These are phyloP conservation scores for Micractinium conductrix DNA, from an alignment of 139 green algal genomes.

Conservation along the genomic window DNA sequence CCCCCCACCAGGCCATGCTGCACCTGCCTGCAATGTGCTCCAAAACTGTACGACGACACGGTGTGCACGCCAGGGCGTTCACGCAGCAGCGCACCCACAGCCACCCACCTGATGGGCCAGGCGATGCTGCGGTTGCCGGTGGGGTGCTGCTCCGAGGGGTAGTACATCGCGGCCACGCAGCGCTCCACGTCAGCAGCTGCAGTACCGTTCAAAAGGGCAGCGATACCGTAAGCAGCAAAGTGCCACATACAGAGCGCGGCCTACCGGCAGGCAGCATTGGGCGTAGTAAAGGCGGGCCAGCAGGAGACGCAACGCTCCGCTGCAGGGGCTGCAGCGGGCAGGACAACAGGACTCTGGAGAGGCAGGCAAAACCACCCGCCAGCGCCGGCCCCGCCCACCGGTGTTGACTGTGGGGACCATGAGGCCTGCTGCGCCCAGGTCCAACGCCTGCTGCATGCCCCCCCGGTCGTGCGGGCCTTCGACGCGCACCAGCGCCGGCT, in stretches of 20 bases:
- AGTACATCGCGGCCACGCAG: constrained; percentile 18
- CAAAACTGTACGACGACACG: too few species aligned
- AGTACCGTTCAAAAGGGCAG: too few species aligned
- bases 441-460: constrained; percentile 19
- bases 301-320: background rate
- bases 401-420: constrained; percentile 32
- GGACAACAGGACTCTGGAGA: too few species aligned
- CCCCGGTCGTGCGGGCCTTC: constrained; percentile 21
- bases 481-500: constrained; percentile 37
- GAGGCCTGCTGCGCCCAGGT: constrained; percentile 11
- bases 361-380: too few species aligned
- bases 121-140: constrained; percentile 33
- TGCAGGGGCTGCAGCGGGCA: too few species aligned
- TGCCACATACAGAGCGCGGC: too few species aligned
- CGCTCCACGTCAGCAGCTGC: constrained; percentile 20
- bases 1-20: background rate
- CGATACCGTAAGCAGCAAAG: too few species aligned
- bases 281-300: too few species aligned
- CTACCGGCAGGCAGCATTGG: background rate
- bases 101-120: constrained; percentile 26
- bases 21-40: background rate
- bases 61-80: too few species aligned
- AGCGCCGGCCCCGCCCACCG: background rate
- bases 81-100: too few species aligned
- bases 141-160: constrained; percentile 10